Base-by-base conservation (phyloP, 2,329 filamentous ascomycete genomes). In the Cadophora luteo-olivacea region DNA sequence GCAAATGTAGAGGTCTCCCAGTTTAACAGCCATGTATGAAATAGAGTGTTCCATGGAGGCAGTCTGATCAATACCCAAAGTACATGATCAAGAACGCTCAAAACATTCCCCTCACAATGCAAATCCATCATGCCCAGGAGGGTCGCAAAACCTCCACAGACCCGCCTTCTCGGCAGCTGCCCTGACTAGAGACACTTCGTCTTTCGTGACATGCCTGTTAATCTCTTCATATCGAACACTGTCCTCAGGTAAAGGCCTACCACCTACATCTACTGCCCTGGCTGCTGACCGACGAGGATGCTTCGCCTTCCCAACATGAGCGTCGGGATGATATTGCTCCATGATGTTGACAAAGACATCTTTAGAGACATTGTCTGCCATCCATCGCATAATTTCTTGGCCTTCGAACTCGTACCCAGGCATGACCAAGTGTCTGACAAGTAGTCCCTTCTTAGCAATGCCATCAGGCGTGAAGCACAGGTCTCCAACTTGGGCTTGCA, bases 261-360 rank as follows among this genome's bases (percentile, higher is more conserved):
- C 64, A 48, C 45, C 69, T 11, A 70, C 70, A 25, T 66, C 76
- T 73, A n/a, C 76, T 72, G 69, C 79, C 66, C 67, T 80, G 75
- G 65, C 75, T 22, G 48, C 69, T 64, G 66, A 72, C 72, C 72
- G 76, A 60, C 66, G 77, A 68, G 75, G 76, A 67, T 82, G 81
- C 73, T 81, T 87, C 65, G 83, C 81, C 81, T 93, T 95, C 3
- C 93, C 93, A 0, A 97, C 93, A 78, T 97, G 89, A 0, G 92
- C 93, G 71, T 91, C 87, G 0, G 92, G 92, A 70, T 89, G 89
- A 76, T 96, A 96, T 80, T 97, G 93, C 79, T 97, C 92, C 92
- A 96, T 96, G 72, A 97, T 90, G 77, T 97, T 91, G 69, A 96
- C 86, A 79, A 94, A 95, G 54, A 91, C 84, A 78, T 96, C 92